Conservation (phyloP, 306 rosid species). For the Fragaria vesca region DNA sequence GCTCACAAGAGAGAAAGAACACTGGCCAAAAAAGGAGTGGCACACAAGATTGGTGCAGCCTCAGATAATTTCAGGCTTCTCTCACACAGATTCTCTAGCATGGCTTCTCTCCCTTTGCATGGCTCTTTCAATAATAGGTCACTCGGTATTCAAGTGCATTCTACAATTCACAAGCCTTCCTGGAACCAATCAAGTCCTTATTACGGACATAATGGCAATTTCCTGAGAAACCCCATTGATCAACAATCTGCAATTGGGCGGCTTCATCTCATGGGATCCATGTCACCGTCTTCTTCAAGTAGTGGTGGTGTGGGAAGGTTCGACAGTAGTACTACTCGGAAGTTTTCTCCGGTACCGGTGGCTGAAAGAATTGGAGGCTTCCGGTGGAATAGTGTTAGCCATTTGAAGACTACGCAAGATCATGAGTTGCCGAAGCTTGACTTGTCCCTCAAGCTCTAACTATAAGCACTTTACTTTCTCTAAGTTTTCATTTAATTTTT, state of each 20-base stretch:
- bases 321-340: conserved; percentile 21
- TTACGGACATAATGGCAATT: conserved; percentile 43
- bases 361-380: conserved; percentile 44
- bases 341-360: conserved; percentile 35
- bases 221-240: conserved; percentile 38
- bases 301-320: conserved; percentile 45
- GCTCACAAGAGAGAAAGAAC: conserved; percentile 93
- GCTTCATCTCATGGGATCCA: conserved; percentile 21
- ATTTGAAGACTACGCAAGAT: conserved; percentile 54
- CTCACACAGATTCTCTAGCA: conserved; percentile 46
- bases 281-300: conserved; percentile 30
- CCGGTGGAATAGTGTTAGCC: conserved; percentile 41
- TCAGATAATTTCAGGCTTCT: conserved; percentile 37
- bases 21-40: conserved; percentile 54
- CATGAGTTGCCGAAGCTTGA: conserved; percentile 73
- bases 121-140: conserved; percentile 63
- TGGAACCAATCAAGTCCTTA: conserved; percentile 35
- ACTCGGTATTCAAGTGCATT: conserved; percentile 78
- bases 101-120: conserved; percentile 91
- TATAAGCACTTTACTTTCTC: conserved; percentile 2
- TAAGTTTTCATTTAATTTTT: neutral
- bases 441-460: conserved; percentile 89
- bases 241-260: conserved; percentile 47
- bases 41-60: conserved; percentile 29
- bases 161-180: conserved; percentile 73